Base-by-base conservation (phyloP, 768 basidiomycete genomes). In the Epithele typhae region DNA sequence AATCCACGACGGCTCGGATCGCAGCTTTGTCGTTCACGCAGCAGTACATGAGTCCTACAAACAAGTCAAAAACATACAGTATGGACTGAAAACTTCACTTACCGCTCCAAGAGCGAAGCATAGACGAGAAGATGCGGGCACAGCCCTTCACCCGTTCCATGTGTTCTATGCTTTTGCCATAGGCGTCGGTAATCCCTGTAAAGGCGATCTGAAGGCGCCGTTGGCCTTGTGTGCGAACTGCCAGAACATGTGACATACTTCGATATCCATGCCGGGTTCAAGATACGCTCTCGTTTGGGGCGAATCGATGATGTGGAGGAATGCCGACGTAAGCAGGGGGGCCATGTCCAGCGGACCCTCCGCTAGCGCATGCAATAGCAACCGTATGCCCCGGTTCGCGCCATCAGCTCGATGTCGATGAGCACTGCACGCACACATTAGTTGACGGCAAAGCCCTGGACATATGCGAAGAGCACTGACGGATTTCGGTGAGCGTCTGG, bases 31-130 rank as follows among this genome's bases (percentile, higher is more conserved):
- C 81, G 59, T 93, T 79, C 78, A 93, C 82, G 64, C 92, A 95
- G 57, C 95, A 84, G 63, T 95, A 97, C 78, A 97, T 83, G 21
- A 98, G 62, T 10, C 95, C 95, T 77, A 27, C 12, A n/a, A n/a
- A n/a, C n/a, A n/a, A n/a, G n/a, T n/a, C n/a, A n/a, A n/a, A n/a
- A n/a, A n/a, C n/a, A n/a, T n/a, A n/a, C n/a, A 37, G 10, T 3
- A 23, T 10, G 37, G 27, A 36, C 14, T 5, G 25, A 49, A 23
- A 14, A 8, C n/a, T n/a, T n/a, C n/a, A 69, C 85, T 45, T 59
- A 95, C 94, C 95, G 57, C 91, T 87, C 93, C 94, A 99, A 11
- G 88, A 92, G 42, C 87, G 79, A 42, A 99, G 63, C 79, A 96
- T 86, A 35, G 84, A 71, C 44, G 84, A 81, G 27, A 95, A 81